Conservation (phyloP, 2,329 filamentous ascomycete species). For the Curvularia verruculosa region DNA sequence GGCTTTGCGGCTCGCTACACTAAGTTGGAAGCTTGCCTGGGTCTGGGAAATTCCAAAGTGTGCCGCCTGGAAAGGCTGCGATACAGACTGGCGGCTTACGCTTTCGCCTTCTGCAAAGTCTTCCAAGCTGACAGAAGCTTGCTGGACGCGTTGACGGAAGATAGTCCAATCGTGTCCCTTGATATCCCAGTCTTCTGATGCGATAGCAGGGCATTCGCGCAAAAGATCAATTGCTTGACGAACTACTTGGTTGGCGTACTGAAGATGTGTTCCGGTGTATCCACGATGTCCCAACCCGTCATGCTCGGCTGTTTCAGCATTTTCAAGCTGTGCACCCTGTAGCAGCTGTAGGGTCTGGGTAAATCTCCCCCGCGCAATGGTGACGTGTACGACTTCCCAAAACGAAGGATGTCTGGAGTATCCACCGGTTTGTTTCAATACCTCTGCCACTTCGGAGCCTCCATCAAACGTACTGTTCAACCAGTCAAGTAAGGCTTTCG, state of each 20-base stretch:
- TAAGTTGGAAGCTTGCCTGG: slow-evolving; percentile 65
- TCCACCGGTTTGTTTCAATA: slow-evolving; percentile 70
- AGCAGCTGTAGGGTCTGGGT: slow-evolving; percentile 70
- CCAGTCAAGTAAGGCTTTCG: slow-evolving; percentile 84
- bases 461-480: slow-evolving; percentile 75
- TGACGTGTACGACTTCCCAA: slow-evolving; percentile 78
- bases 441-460: slow-evolving; percentile 67
- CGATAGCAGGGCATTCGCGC: slow-evolving; percentile 72
- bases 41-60: slow-evolving; percentile 50
- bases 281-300: slow-evolving; percentile 68
- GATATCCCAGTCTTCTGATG: slow-evolving; percentile 77
- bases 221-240: slow-evolving; percentile 72
- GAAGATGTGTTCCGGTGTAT: slow-evolving; percentile 77
- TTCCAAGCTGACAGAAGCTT: slow-evolving; percentile 72
- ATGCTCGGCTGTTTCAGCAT: slow-evolving; percentile 68
- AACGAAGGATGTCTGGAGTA: slow-evolving; percentile 78
- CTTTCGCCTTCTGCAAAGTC: slow-evolving; percentile 79
- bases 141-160: slow-evolving; percentile 76
- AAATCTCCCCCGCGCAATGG: slow-evolving; percentile 77
- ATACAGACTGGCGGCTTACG: slow-evolving; percentile 52
- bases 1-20: slow-evolving; percentile 72
- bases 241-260: slow-evolving; percentile 76
- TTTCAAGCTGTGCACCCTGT: slow-evolving; percentile 76
- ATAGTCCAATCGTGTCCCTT: slow-evolving; percentile 80
- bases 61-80: slow-evolving; percentile 53